Evolutionary conservation across 2,329 filamentous ascomycete genomes (phyloP), one percentile per base, ranked within the genome.

Genomic region (Ceratocystis ficicola): DNA sequence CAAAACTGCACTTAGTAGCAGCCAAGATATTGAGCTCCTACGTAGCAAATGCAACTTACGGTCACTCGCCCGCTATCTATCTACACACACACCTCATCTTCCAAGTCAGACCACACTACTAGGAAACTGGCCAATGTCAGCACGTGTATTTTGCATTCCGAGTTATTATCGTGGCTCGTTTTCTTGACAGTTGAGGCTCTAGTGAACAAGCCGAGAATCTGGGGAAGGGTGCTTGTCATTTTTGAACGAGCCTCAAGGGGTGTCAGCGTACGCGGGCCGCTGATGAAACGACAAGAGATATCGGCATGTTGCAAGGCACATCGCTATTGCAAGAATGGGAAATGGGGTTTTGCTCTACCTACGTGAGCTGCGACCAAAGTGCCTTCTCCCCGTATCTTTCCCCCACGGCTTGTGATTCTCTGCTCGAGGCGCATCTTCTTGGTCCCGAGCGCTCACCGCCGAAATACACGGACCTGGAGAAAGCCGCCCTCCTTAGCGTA

Each of bases 131-230:
- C 55, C 55, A 59, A 30, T 36, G 55, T 2, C 25, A 20, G 55
- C 5, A 32, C 55, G 4, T 30, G n/a, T 8, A 30, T 2, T 15
- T 7, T 8, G n/a, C 7, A 17, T 32, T 30, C 61, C 61, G 61
- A n/a, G 15, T 63, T 63, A 63, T 63, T 63, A 12, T 63, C 61
- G 61, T 63, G 44, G 15, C 17, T 20, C 15, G 3, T 15, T 20
- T 8, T 5, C 25, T 59, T 32, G 55, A 59, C 30, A 59, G 28
- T n/a, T 59, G 55, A 59, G 55, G 55, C 55, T 59, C 55, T 59
- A 59, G 25, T 59, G 36, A 10, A 22, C 55, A 59, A 59, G 55
- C 55, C 55, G 55, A 59, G n/a, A 59, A 59, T 59, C 55, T 36
- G 55, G 55, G 55, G 55, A 59, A 59, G 22, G 15, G 28, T 32